phyloP scores from a whole-genome alignment of 306 rosid species.

The Pterocarpus santalinus region DNA sequence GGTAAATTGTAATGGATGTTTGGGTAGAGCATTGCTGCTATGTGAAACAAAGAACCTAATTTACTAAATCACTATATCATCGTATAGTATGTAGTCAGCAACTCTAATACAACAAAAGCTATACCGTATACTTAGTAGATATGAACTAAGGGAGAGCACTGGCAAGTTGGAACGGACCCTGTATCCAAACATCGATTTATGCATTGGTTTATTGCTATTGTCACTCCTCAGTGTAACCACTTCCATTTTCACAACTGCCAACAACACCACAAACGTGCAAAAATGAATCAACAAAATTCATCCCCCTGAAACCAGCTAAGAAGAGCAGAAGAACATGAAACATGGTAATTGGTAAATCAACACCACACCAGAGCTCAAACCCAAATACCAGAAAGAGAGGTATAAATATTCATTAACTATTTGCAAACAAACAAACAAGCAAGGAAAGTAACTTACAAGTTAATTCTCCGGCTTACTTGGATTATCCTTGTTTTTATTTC shows the following conservation, averaged over 20 bases:
- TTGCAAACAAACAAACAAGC: not conserved
- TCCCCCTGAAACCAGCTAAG: not conserved
- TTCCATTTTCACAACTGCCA: constrained; percentile 29
- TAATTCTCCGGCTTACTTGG: constrained; percentile 51
- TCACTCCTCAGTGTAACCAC: not conserved
- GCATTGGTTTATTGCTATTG: not conserved
- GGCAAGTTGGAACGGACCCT: constrained; percentile 35
- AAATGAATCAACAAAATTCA: not conserved
- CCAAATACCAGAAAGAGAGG: not conserved
- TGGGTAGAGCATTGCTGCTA: constrained; percentile 12
- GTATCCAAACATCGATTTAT: constrained; percentile 18
- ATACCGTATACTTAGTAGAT: constrained; percentile 10
- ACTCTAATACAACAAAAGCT: constrained; percentile 5
- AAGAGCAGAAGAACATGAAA: no score
- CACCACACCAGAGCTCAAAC: not conserved
- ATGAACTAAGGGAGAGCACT: not conserved
- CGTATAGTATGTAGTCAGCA: not conserved
- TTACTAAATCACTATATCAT: constrained; percentile 19
- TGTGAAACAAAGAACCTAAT: constrained; percentile 28
- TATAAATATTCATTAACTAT: not conserved
- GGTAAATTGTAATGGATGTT: not conserved
- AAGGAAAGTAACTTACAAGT: constrained; percentile 41
- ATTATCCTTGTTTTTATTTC: constrained; percentile 63
- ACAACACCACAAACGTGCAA: constrained; percentile 18
- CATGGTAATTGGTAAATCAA: no score